phyloP scores from a whole-genome alignment of 1,284 basidiomycete species.

The Ustilago bromivora region DNA sequence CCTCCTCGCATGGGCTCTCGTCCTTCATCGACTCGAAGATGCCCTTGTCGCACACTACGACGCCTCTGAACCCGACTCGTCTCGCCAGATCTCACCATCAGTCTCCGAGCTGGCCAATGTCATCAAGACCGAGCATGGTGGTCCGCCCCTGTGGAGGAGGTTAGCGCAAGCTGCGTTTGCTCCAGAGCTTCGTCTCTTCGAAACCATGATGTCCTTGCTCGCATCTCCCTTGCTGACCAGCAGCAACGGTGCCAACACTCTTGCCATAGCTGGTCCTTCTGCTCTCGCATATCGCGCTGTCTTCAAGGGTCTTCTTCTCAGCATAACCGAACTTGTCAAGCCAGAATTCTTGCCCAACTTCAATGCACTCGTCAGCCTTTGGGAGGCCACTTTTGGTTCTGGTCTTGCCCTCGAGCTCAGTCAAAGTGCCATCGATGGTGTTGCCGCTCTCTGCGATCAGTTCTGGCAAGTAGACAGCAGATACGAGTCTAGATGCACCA shows the following conservation, averaged over 20 bases:
- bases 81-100: slow-evolving; percentile 33
- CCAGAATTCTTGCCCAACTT: slow-evolving; percentile 75
- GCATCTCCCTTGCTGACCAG: slow-evolving; percentile 65
- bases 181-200: slow-evolving; percentile 64
- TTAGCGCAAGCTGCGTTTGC: slow-evolving; percentile 69
- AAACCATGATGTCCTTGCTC: slow-evolving; percentile 60
- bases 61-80: slow-evolving; percentile 48
- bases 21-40: slow-evolving; percentile 72
- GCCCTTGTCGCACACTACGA: slow-evolving; percentile 48
- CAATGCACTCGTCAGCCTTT: slow-evolving; percentile 79
- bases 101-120: slow-evolving; percentile 36
- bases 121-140: slow-evolving; percentile 52
- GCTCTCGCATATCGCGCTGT: slow-evolving; percentile 84
- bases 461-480: slow-evolving; percentile 81
- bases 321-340: slow-evolving; percentile 79
- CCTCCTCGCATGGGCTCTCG: slow-evolving; percentile 82
- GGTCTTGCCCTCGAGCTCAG: slow-evolving; percentile 46
- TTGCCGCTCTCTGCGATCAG: slow-evolving; percentile 79
- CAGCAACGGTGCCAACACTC: slow-evolving; percentile 46
- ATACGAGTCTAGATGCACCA: slow-evolving; percentile 74
- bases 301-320: slow-evolving; percentile 78
- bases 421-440: slow-evolving; percentile 72
- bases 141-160: slow-evolving; percentile 67
- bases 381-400: slow-evolving; percentile 81
- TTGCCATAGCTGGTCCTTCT: slow-evolving; percentile 79